A percentile compares a stretch with the other conserved stretches of the same genome.
phyloP scores from a whole-genome alignment of 129 eudicot genomes.

The Daucus carota region DNA sequence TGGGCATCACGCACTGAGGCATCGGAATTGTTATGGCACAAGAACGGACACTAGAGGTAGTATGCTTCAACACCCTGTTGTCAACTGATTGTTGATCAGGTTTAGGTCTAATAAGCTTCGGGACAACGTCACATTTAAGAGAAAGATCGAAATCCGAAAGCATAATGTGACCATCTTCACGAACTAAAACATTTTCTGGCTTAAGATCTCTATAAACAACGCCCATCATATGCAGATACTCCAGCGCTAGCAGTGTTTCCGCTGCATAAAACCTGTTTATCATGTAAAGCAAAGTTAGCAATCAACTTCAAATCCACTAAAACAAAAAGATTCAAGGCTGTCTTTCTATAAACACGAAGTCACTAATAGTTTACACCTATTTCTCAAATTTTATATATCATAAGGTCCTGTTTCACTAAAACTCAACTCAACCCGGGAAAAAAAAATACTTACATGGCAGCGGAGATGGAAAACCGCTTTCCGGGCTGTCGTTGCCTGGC shows the following conservation, averaged over 20 bases:
- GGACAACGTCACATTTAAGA: slow-evolving; percentile 64
- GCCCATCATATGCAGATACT: slow-evolving; percentile 87
- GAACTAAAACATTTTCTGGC: slow-evolving; percentile 69
- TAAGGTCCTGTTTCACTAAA: neutral
- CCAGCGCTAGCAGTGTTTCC: slow-evolving; percentile 56
- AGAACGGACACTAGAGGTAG: slow-evolving; percentile 9
- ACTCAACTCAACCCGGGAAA: neutral
- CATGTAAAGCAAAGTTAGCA: neutral
- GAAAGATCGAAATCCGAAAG: slow-evolving; percentile 74
- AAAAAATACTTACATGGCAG: slow-evolving; percentile 47
- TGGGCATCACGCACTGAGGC: slow-evolving; percentile 56
- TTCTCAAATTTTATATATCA: too few relatives aligned
- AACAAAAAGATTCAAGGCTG: neutral
- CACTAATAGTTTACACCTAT: too few relatives aligned
- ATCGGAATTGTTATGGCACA: slow-evolving; percentile 15
- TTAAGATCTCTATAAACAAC: slow-evolving; percentile 66
- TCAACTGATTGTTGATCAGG: neutral
- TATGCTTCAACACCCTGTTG: slow-evolving; percentile 9
- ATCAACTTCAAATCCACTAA: neutral
- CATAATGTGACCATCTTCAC: slow-evolving; percentile 82
- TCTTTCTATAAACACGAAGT: too few relatives aligned
- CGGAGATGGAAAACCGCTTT: slow-evolving; percentile 46
- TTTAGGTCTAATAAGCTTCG: slow-evolving; percentile 41
- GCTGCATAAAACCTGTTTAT: slow-evolving; percentile 60
- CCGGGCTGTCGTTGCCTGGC: slow-evolving; percentile 51